Base-by-base conservation (phyloP, 2,329 filamentous ascomycete genomes). In the Sporothrix globosa region DNA sequence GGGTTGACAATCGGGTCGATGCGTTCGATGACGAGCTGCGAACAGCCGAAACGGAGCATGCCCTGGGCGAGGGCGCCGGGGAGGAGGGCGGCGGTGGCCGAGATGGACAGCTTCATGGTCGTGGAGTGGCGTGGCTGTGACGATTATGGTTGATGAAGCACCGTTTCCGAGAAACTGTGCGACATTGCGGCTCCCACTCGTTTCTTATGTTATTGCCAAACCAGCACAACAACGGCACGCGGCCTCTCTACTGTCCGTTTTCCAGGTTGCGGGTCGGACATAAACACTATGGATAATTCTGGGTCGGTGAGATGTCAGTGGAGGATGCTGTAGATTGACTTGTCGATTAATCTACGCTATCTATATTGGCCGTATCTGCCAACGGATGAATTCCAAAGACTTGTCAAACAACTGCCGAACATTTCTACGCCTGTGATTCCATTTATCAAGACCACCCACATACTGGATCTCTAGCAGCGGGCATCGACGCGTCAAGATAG, bases 31-130 rank as follows among this genome's bases (percentile, higher is more conserved):
- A 75, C 74, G 2, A 77, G 74, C 44, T 76, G 76, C 10, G 76
- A 76, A 71, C 77, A 78, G 65, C 76, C 58, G 70, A 78, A 78
- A 6, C 77, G 77, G 27, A 78, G 75, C 21, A 74, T 73, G 46
- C 74, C 75, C 68, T 75, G 72, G 52, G 72, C 67, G 19, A 58
- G 39, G 34, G 67, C 67, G 3, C 63, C 41, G 14, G 50, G 60
- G 5, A 48, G 21, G 10, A 70, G 50, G 7, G 65, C 46, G 17
- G 39, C 50, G 30, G 48, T 48, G 21, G 48, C 61, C 11, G 60
- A 58, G 17, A 67, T 13, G 1, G 60, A 34, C 39, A 56, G 30
- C 48, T 58, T 66, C 69, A 65, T 70, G 60, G 50, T 41, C 17
- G 11, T 24, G 50, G 41, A 6, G 34, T 10, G 21, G 27, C 14